Base-by-base conservation (phyloP, 352 stramenopile genomes). In the Phytopythium oedochilum region DNA sequence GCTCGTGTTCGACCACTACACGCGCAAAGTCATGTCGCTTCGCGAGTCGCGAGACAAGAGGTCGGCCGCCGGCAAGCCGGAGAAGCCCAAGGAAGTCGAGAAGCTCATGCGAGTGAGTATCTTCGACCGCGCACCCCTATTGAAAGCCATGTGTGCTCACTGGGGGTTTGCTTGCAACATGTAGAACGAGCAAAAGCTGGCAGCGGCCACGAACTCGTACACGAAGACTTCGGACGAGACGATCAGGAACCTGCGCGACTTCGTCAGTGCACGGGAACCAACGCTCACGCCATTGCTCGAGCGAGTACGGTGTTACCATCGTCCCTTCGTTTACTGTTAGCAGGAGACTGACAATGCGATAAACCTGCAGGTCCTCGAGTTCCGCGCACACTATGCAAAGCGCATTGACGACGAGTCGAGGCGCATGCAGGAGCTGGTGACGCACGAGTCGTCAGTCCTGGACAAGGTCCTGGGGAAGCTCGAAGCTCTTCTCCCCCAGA, bases 111-210 rank as follows among this genome's bases (percentile, higher is more conserved):
- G 83, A 34, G 72, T 79, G 52, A 26, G 63, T 70, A 23, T 10
- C 26, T 42, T 26, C 38, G 23, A n/a, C 20, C 39, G 12, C 3
- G 20, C 1, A n/a, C n/a, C n/a, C n/a, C n/a, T n/a, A n/a, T n/a
- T n/a, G n/a, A n/a, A n/a, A n/a, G n/a, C n/a, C n/a, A n/a, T n/a
- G n/a, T n/a, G n/a, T n/a, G n/a, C 25, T 32, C 22, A 46, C n/a
- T 20, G 12, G 1, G 2, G 53, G 8, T 17, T 23, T 38, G 1
- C 14, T 18, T 9, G 7, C 29, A 32, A 29, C 15, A 14, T 29
- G 18, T 44, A 81, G 59, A 93, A 93, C 49, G 80, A 93, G 47
- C 76, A 93, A 65, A 94, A 94, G 55, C 66, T 92, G 23, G 73
- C 78, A 22, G 46, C 71, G 10, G 70, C 72, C 44, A 89, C 79